Percentiles rank a stretch among this genome's conserved stretches.
Conservation (phyloP, 805 yeast genomes). For the Saccharomycopsis fodiens region DNA sequence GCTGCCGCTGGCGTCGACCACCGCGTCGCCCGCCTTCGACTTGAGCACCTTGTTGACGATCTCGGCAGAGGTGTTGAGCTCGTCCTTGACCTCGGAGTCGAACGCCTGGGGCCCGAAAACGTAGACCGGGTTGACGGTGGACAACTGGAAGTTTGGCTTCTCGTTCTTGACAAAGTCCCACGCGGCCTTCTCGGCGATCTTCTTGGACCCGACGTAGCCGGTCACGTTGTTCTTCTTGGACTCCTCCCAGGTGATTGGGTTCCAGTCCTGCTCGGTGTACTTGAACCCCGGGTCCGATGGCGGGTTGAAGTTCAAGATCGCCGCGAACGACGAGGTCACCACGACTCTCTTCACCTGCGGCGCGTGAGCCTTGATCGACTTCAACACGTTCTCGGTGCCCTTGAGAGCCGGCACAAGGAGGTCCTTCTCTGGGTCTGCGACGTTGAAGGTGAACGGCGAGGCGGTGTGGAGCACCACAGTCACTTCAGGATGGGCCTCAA, state of each 20-base stretch:
- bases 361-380: slow-evolving; percentile 35
- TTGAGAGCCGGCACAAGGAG: slow-evolving; percentile 49
- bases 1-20: slow-evolving; percentile 23
- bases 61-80: slow-evolving; percentile 32
- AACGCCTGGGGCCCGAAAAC: slow-evolving; percentile 48
- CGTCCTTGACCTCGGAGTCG: slow-evolving; percentile 28
- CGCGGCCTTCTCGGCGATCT: slow-evolving; percentile 48
- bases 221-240: slow-evolving; percentile 24
- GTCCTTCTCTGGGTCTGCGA: slow-evolving; percentile 38
- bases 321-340: slow-evolving; percentile 51
- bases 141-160: slow-evolving; percentile 33
- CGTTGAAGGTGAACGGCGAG: slow-evolving; percentile 35
- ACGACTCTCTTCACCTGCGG: slow-evolving; percentile 42
- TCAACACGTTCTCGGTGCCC: slow-evolving; percentile 45
- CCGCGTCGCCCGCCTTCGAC: slow-evolving; percentile 23
- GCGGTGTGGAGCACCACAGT: slow-evolving; percentile 44
- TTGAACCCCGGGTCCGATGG: slow-evolving; percentile 13
- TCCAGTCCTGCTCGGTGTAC: slow-evolving; percentile 32
- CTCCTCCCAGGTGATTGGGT: slow-evolving; percentile 28
- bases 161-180: slow-evolving; percentile 42
- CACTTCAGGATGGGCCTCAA: slow-evolving; percentile 35
- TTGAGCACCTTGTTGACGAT: slow-evolving; percentile 27
- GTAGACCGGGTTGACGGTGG: slow-evolving; percentile 36
- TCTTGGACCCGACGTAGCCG: slow-evolving; percentile 41
- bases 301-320: slow-evolving; percentile 29